These are phyloP conservation scores for Phytophthora lateralis DNA, from an alignment of 352 stramenopile genomes.

Conservation along the genomic window DNA sequence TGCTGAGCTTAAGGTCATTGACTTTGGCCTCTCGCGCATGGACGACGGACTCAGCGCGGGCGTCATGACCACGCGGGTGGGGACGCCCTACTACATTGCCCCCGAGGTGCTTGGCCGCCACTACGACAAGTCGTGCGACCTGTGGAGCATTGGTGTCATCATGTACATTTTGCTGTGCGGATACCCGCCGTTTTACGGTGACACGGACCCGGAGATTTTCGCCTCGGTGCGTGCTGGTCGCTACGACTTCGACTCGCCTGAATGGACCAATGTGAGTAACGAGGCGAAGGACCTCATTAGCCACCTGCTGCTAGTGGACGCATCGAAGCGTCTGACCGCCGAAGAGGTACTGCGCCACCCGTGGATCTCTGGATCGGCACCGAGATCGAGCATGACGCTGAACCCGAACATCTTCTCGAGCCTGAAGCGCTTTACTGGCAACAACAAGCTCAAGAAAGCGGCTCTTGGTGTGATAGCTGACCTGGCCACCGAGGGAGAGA, in stretches of 20 bases:
- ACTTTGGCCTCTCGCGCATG: conserved; percentile 96
- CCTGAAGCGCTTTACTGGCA: conserved; percentile 87
- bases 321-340: conserved; percentile 91
- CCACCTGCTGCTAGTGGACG: conserved; percentile 93
- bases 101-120: conserved; percentile 93
- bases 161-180: conserved; percentile 96
- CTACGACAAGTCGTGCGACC: conserved; percentile 96
- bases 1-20: conserved; percentile 97
- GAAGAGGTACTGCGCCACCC: conserved; percentile 86
- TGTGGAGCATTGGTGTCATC: conserved; percentile 97
- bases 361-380: conserved; percentile 83
- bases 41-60: conserved; percentile 82
- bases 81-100: conserved; percentile 96
- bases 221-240: conserved; percentile 73
- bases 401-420: conserved; percentile 88
- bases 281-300: conserved; percentile 96
- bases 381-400: conserved; percentile 74
- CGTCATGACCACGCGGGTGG: conserved; percentile 96
- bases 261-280: conserved; percentile 83
- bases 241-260: conserved; percentile 88
- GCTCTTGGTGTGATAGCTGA: conserved; percentile 88
- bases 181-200: conserved; percentile 96
- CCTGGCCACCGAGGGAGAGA: conserved; percentile 82
- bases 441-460: conserved; percentile 92
- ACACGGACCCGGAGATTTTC: conserved; percentile 93